Conservation (phyloP, 2,329 filamentous ascomycete genomes). For the Colletotrichum scovillei region DNA sequence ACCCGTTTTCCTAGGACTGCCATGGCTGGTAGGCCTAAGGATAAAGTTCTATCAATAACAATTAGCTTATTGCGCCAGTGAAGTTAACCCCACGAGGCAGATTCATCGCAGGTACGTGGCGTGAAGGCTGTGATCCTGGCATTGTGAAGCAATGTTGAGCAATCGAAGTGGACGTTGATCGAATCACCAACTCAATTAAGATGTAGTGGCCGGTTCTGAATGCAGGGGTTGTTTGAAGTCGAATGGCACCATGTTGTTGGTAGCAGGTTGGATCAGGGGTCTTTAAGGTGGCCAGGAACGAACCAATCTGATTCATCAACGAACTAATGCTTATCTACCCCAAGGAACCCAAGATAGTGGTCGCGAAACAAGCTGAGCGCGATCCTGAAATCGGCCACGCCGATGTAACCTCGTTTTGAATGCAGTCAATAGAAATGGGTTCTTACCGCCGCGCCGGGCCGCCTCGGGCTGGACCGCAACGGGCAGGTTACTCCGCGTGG, state of each 20-base stretch:
- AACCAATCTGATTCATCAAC: not conserved
- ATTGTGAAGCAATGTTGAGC: not conserved
- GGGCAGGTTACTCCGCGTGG: not conserved
- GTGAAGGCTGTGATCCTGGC: not conserved
- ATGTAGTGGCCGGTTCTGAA: not conserved
- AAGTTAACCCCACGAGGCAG: not conserved
- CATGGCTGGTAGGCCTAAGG: not conserved
- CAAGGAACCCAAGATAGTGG: not conserved
- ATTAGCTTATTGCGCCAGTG: not conserved
- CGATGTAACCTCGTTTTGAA: not conserved
- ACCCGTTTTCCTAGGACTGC: not conserved
- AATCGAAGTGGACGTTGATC: not conserved
- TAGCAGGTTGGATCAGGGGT: constrained; percentile 4
- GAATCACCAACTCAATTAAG: not conserved
- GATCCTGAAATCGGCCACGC: not conserved
- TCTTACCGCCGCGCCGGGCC: not conserved
- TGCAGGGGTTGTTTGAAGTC: constrained; percentile 4
- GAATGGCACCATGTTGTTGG: not conserved
- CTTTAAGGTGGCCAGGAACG: not conserved
- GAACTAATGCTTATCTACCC: not conserved
- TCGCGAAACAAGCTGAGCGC: not conserved
- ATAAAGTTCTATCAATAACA: not conserved
- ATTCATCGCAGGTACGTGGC: not conserved
- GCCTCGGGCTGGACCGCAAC: not conserved
- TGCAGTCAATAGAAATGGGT: not conserved